phyloP scores from a whole-genome alignment of 2,329 filamentous ascomycete genomes.

The Aspergillus felis region DNA sequence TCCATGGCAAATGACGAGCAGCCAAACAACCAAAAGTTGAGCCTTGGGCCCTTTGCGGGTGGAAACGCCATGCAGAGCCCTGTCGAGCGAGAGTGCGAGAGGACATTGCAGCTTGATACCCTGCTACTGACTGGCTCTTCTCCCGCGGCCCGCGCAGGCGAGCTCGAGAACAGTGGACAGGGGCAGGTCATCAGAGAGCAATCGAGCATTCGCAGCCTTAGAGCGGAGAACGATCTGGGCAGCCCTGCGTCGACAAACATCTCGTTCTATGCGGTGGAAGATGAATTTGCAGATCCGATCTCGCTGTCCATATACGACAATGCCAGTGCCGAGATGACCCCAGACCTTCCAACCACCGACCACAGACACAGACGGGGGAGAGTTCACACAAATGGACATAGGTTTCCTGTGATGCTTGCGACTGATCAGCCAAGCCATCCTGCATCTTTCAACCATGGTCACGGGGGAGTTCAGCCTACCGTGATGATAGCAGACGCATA shows the following conservation, averaged over 20 bases:
- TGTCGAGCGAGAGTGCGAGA: background rate
- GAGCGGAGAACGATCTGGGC: constrained; percentile 3
- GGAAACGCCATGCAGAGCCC: constrained; percentile 1
- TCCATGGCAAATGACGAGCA: background rate
- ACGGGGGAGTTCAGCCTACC: background rate
- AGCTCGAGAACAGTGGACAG: constrained; percentile 11
- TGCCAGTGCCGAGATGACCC: background rate
- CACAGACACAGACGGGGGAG: background rate
- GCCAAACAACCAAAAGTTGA: constrained; percentile 1
- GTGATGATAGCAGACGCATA: background rate
- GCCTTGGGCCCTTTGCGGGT: constrained; percentile 1
- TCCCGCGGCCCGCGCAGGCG: constrained; percentile 13
- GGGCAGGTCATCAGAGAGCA: constrained; percentile 9
- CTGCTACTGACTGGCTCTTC: constrained; percentile 15
- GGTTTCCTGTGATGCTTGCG: background rate
- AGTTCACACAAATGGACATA: background rate
- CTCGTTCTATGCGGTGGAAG: background rate
- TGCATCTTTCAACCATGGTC: background rate
- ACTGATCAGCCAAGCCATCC: background rate
- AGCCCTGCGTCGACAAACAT: background rate
- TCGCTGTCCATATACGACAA: background rate
- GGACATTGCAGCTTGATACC: constrained; percentile 4
- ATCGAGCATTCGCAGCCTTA: constrained; percentile 9
- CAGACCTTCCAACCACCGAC: background rate
- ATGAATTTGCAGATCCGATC: background rate